phyloP scores from a whole-genome alignment of 257 asterid genomes.

The Knoxia roxburghii region DNA sequence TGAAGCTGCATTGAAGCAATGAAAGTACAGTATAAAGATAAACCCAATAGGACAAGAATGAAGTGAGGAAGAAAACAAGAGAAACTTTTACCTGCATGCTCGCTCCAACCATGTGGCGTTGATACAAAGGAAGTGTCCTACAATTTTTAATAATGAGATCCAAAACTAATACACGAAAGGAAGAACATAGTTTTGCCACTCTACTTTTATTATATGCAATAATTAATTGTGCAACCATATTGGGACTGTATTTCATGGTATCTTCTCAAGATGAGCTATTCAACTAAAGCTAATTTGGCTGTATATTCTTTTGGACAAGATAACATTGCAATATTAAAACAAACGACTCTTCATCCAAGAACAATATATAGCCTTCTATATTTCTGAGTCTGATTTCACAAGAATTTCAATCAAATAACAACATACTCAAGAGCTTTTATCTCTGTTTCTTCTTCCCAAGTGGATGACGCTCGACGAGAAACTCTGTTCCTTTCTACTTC shows the following conservation, averaged over 20 bases:
- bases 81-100: slow-evolving; percentile 62
- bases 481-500: slow-evolving; percentile 79
- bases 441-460: slow-evolving; percentile 96
- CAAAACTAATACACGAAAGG: slow-evolving; percentile 14
- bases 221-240: neutral
- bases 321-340: too few species aligned
- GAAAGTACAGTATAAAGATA: slow-evolving; percentile 7
- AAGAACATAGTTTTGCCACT: neutral
- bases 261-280: slow-evolving; percentile 8
- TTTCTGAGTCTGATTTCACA: neutral
- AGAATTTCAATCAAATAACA: slow-evolving; percentile 10
- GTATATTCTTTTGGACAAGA: neutral
- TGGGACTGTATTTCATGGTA: slow-evolving; percentile 3
- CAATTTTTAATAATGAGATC: slow-evolving; percentile 27
- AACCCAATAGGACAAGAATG: slow-evolving; percentile 17
- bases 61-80: slow-evolving; percentile 8
- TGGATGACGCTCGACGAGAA: slow-evolving; percentile 88
- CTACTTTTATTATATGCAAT: neutral
- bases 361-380: neutral
- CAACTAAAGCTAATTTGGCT: slow-evolving; percentile 2
- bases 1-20: slow-evolving; percentile 63
- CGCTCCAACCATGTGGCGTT: slow-evolving; percentile 83
- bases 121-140: slow-evolving; percentile 98
- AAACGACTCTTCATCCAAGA: neutral
- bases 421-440: slow-evolving; percentile 97